Evolutionary conservation across 2,329 filamentous ascomycete genomes (phyloP).

Genomic region (Pleoardoris graminearum): DNA sequence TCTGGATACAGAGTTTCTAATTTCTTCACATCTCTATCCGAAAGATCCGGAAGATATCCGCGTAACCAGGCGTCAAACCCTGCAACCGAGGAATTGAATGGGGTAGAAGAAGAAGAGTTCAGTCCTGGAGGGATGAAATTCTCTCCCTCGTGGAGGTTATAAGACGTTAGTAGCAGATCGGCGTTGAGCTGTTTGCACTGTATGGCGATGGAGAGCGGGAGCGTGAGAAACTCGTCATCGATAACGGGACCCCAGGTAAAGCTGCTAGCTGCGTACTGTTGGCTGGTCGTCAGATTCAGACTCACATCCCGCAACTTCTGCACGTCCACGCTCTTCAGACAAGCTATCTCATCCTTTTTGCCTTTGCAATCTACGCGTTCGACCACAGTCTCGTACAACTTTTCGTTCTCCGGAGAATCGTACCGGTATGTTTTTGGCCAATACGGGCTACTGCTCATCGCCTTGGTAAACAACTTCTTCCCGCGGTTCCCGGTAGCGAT

Average conservation of each 20-base stretch:
- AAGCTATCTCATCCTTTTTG: slow-evolving; percentile 52
- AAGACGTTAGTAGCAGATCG: slow-evolving; percentile 57
- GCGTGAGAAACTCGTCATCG: slow-evolving; percentile 57
- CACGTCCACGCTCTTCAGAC: slow-evolving; percentile 59
- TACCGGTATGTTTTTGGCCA: slow-evolving; percentile 63
- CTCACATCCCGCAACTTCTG: slow-evolving; percentile 59
- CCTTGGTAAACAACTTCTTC: slow-evolving; percentile 54
- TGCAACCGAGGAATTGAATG: slow-evolving; percentile 56
- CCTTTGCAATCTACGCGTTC: slow-evolving; percentile 53
- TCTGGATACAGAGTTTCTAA: slow-evolving; percentile 55
- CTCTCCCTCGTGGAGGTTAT: slow-evolving; percentile 66
- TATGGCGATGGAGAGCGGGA: slow-evolving; percentile 53
- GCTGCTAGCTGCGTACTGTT: slow-evolving; percentile 59
- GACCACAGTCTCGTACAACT: slow-evolving; percentile 54
- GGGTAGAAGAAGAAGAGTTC: slow-evolving; percentile 38
- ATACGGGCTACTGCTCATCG: slow-evolving; percentile 59
- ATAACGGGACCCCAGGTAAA: slow-evolving; percentile 66
- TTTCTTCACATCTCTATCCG: slow-evolving; percentile 42
- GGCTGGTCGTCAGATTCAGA: slow-evolving; percentile 52
- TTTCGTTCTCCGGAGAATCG: slow-evolving; percentile 56
- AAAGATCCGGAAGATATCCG: slow-evolving; percentile 58
- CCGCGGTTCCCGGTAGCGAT: slow-evolving; percentile 53
- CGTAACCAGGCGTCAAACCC: slow-evolving; percentile 59
- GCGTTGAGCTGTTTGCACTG: slow-evolving; percentile 48
- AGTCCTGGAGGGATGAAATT: slow-evolving; percentile 62